Evolutionary conservation across 1,284 basidiomycete genomes (phyloP), one percentile per base, ranked within the genome.

Genomic region (Tilletia horrida): DNA sequence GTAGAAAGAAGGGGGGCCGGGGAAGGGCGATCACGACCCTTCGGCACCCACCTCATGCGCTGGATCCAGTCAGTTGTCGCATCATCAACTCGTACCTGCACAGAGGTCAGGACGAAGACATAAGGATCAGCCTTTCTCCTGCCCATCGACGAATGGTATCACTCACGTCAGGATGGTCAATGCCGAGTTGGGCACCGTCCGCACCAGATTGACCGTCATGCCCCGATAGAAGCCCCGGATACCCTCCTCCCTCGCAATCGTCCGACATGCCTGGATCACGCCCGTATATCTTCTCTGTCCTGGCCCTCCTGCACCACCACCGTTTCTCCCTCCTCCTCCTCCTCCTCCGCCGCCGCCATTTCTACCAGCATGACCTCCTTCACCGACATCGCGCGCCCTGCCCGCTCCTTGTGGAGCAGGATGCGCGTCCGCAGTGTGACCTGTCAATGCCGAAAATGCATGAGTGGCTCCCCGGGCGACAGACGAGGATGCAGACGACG

Each of bases 401-500:
- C 35, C 35, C 4, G 11, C 35, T 4, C 6, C 6, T 6, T 11
- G 35, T 40, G 35, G 35, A 40, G 11, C 6, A 4, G 35, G 35
- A 40, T 40, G 35, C 35, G 35, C 4, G 35, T 40, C 35, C 35
- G 35, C 11, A 23, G 16, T 18, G 21, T 48, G 45, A 13, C 31
- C 55, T 9, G 55, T 31, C 29, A 59, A 21, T 1, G 27, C 55
- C 55, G 55, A 29, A 3, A 59, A 29, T 8, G 55, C 55, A 16
- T 59, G 25, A 16, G 27, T 31, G 13, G 55, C 29, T 14, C 55
- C 25, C 3, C 25, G 23, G 27, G 50, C 50, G 1, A 84, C 95
- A 91, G 93, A 92, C 81, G 96, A 84, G 87, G 96, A 90, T 40
- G 93, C 96, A 71, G 96, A 90, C 1, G 92, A 93, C 76, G 90